Conservation (phyloP, 208 protist species). For the Leishmania martiniquensis region DNA sequence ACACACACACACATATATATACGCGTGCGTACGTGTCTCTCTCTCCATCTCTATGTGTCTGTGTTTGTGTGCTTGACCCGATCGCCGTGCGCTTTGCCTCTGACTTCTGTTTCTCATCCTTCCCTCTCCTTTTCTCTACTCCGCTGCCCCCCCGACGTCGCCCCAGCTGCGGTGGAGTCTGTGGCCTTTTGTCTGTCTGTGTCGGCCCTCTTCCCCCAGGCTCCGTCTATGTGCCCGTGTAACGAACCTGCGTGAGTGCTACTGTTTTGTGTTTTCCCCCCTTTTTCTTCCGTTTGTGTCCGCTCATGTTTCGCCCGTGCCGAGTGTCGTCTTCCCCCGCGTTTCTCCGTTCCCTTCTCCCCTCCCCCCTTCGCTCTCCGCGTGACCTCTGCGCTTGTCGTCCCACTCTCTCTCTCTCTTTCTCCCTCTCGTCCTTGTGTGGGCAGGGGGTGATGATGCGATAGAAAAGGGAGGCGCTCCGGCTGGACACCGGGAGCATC, state of each 20-base stretch:
- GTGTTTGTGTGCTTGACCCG: neutral
- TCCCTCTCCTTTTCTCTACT: neutral
- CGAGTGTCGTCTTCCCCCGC: neutral
- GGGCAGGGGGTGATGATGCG: neutral
- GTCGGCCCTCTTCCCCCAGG: neutral
- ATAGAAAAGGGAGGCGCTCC: neutral
- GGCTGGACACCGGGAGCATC: neutral
- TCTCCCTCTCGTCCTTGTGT: neutral
- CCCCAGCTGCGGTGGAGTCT: too few species aligned
- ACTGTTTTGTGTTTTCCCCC: constrained; percentile 3
- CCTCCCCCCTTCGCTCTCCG: neutral
- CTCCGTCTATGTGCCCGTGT: neutral
- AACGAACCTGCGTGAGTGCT: neutral
- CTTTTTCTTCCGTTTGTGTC: neutral
- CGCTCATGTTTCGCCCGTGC: neutral
- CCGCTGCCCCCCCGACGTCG: too few species aligned
- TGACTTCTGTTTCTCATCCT: neutral
- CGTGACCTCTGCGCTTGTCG: neutral
- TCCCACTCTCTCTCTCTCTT: neutral
- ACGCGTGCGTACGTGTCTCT: too few species aligned
- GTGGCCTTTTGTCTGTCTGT: neutral
- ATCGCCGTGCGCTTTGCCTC: neutral
- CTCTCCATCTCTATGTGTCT: neutral
- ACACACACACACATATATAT: too few species aligned
- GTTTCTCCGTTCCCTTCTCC: neutral